Conservation (phyloP, 805 yeast species). For the Candida koratica region DNA sequence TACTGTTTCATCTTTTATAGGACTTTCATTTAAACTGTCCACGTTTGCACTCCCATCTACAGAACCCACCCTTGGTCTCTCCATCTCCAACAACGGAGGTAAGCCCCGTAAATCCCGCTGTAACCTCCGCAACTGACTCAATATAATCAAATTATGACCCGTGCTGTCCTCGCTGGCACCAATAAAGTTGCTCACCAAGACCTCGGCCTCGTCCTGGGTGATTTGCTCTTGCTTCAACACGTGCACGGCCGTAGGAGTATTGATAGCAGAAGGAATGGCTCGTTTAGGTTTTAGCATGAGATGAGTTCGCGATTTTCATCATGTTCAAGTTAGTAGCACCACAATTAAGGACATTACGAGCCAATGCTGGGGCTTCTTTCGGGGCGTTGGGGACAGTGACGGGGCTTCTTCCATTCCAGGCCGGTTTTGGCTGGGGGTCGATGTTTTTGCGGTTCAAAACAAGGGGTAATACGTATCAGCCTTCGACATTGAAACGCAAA, state of each 20-base stretch:
- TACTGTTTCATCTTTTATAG: no score
- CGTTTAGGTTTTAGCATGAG: constrained; percentile 29
- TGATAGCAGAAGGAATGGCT: constrained; percentile 41
- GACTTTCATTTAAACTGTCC: no score
- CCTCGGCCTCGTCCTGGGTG: constrained; percentile 43
- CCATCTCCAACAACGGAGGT: no score
- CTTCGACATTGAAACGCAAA: constrained; percentile 85
- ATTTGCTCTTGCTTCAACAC: constrained; percentile 27
- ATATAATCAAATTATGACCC: constrained; percentile 35
- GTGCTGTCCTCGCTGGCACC: constrained; percentile 33
- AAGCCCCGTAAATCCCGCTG: constrained; percentile 78
- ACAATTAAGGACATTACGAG: background rate
- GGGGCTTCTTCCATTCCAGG: background rate
- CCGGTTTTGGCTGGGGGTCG: background rate
- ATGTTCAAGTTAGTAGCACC: background rate
- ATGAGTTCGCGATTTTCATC: background rate
- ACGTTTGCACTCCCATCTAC: no score
- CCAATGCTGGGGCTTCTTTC: no score
- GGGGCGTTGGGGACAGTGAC: background rate
- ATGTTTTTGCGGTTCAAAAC: constrained; percentile 71
- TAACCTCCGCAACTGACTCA: constrained; percentile 64
- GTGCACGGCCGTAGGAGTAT: constrained; percentile 44
- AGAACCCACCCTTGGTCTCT: no score
- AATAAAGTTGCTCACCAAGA: constrained; percentile 42
- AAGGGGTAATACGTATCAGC: constrained; percentile 94